These are phyloP conservation scores for Starmerella davenportii DNA, from an alignment of 805 yeast genomes.

Conservation along the genomic window DNA sequence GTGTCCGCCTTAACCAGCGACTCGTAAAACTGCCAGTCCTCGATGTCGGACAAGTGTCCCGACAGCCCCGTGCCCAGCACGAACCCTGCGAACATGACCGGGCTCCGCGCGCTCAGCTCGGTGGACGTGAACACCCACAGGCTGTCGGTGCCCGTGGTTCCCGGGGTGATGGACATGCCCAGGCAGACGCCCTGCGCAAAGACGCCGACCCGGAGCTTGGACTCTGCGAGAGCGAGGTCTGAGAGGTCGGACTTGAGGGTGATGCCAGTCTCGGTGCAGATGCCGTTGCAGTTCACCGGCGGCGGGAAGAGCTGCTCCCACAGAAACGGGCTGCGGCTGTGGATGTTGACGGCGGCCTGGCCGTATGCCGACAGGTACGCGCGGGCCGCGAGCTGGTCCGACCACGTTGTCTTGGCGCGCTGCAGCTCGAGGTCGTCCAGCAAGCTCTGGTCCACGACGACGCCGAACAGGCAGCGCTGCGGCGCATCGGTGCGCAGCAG, in stretches of 20 bases:
- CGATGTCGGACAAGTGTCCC: constrained; percentile 67
- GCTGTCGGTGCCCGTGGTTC: constrained; percentile 55
- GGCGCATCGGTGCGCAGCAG: constrained; percentile 51
- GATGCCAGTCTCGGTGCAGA: constrained; percentile 8
- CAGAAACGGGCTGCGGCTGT: constrained; percentile 54
- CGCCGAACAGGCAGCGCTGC: constrained; percentile 27
- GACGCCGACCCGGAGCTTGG: constrained; percentile 28
- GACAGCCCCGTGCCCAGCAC: constrained; percentile 79
- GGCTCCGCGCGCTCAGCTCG: constrained; percentile 40
- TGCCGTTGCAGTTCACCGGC: constrained; percentile 40
- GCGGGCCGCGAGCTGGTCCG: constrained; percentile 45
- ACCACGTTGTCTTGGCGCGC: constrained; percentile 36
- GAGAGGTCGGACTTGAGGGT: constrained; percentile 12
- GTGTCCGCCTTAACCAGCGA: constrained; percentile 79
- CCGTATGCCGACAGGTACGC: constrained; percentile 66
- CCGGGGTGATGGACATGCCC: constrained; percentile 57
- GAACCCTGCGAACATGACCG: constrained; percentile 87
- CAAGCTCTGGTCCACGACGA: constrained; percentile 25
- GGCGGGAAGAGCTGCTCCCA: constrained; percentile 77
- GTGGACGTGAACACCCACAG: constrained; percentile 65
- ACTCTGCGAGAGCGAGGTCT: constrained; percentile 42
- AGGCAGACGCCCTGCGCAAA: constrained; percentile 86
- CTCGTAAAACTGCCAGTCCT: constrained; percentile 93
- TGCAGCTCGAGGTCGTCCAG: constrained; percentile 40
- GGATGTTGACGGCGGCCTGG: constrained; percentile 51